Evolutionary conservation across 164 flowering plant genomes (phyloP).

Genomic region (Liriodendron chinense): DNA sequence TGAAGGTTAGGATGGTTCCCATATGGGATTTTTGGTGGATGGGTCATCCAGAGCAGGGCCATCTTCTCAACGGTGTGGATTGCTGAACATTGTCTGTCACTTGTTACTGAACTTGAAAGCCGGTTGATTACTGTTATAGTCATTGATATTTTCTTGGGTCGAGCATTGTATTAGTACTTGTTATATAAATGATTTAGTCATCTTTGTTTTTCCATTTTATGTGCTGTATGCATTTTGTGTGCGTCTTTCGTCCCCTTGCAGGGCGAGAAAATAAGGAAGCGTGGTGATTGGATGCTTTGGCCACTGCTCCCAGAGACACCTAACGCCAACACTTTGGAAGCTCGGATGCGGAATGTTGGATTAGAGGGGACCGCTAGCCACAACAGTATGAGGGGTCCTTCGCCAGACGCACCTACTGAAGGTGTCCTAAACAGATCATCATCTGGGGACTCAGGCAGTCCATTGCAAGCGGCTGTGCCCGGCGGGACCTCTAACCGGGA

Average conservation of each 20-base stretch:
- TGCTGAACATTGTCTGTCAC: too few relatives aligned
- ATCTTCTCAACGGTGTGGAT: too few relatives aligned
- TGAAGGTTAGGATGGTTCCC: too few relatives aligned
- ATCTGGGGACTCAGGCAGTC: constrained; percentile 21
- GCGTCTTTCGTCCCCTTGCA: constrained; percentile 18
- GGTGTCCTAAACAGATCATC: constrained; percentile 17
- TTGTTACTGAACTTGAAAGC: too few relatives aligned
- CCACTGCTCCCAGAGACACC: constrained; percentile 20
- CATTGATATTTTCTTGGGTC: neutral
- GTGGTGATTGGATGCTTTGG: constrained; percentile 59
- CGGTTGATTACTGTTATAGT: too few relatives aligned
- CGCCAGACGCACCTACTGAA: constrained; percentile 18
- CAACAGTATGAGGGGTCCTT: constrained; percentile 13
- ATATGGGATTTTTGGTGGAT: neutral
- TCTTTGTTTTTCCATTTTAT: neutral
- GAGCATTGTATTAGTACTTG: neutral
- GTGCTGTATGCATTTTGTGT: neutral
- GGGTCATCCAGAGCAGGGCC: too few relatives aligned
- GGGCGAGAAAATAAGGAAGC: constrained; percentile 62
- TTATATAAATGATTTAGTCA: too few relatives aligned
- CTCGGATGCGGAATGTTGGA: constrained; percentile 29
- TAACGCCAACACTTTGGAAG: constrained; percentile 22
- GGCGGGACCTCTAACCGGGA: constrained; percentile 21
- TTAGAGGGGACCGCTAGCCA: constrained; percentile 25
- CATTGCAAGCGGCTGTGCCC: constrained; percentile 8